Evolutionary conservation across 164 flowering plant species (phyloP).

Genomic region (Amborella trichopoda): DNA sequence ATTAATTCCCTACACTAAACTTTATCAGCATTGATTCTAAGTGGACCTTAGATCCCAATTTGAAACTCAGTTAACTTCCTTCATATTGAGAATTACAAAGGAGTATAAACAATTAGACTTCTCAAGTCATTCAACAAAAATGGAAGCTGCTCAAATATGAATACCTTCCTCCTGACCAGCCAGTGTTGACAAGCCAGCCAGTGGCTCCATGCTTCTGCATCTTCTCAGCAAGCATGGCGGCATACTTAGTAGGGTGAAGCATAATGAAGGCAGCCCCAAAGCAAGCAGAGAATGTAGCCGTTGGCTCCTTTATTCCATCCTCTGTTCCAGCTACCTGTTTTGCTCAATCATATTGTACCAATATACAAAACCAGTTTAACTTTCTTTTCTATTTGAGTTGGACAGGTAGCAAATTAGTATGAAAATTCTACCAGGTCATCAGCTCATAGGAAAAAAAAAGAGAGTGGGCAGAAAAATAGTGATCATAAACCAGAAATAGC

Average conservation of each 20-base stretch:
- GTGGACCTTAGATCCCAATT: too few species aligned
- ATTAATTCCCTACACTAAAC: too few species aligned
- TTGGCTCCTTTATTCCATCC: constrained; percentile 91
- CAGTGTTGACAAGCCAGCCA: constrained; percentile 99
- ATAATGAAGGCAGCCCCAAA: constrained; percentile 98
- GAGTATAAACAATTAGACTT: too few species aligned
- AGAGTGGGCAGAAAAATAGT: too few species aligned
- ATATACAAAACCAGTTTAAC: background rate
- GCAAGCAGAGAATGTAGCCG: constrained; percentile 95
- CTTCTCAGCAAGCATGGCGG: constrained; percentile 96
- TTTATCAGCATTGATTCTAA: too few species aligned
- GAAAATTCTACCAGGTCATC: background rate
- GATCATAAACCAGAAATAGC: background rate
- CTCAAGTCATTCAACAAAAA: too few species aligned
- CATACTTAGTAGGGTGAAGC: constrained; percentile 97
- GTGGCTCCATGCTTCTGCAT: constrained; percentile 96
- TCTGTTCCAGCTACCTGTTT: constrained; percentile 96
- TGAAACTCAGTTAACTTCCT: background rate
- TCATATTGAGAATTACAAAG: too few species aligned
- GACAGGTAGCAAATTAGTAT: background rate
- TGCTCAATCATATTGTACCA: background rate
- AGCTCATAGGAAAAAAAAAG: too few species aligned
- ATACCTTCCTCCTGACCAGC: constrained; percentile 99
- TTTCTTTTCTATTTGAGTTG: background rate
- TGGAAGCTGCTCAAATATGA: too few species aligned